Base-by-base conservation (phyloP, 345 rosid species). In the Acer yangbiense region DNA sequence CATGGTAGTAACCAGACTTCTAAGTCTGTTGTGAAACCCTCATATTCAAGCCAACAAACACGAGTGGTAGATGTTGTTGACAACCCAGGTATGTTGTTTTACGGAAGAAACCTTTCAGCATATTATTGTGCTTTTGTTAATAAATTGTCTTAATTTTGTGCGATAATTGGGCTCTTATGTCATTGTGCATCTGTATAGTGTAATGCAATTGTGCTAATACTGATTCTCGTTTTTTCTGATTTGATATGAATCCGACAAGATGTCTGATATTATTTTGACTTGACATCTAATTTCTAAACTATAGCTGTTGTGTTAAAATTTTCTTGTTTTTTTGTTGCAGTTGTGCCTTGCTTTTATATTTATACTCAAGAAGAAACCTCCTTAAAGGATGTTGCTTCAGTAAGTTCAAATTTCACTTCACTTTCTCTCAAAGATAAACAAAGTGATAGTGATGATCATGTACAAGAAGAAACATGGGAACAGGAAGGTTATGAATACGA, bases 261-360 rank as follows among this genome's bases (percentile, higher is more conserved):
- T 7, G 69, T 69, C 21, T 6, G 21, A 25, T 21, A 13, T 70
- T 21, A 50, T 55, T 78, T 52, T 20, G 23, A 50, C 13, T 32
- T 72, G 68, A 46, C 17, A 17, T 71, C 27, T 25, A 46, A 73
- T 62, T 73, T 6, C 46, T 7, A 0, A 61, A 32, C 32, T 58
- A 29, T 44, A 29, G 43, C 62, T 72, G n/a, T 61, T 58, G 12
- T 78, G 35, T 41, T 50, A 13, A 32, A 67, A 16, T 8, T 61
- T 67, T 73, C 76, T 68, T 62, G 12, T 83, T 78, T 78, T 75
- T 55, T 73, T 29, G 67, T 83, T 82, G 82, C 88, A 77, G 97
- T 87, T 78, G 73, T 92, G 85, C 97, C 98, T 23, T 96, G 99
- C 87, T 96, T 96, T 82, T 94, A 96, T 82, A 74, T 91, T 48